A percentile compares a stretch with the other conserved stretches of the same genome.
Conservation (phyloP, 805 yeast species). For the Pichia rugopelliculosa region DNA sequence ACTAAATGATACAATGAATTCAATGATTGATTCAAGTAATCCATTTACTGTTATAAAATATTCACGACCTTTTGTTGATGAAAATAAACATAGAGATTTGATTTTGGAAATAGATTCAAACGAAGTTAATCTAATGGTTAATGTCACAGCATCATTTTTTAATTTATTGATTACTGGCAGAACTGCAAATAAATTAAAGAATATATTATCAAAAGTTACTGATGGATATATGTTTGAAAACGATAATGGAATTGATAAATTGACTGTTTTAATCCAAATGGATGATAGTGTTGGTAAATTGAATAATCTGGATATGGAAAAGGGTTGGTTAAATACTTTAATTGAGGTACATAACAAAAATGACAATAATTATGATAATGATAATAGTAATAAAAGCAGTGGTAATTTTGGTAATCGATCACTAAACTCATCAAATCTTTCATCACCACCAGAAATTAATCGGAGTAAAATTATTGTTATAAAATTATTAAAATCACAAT, state of each 20-base stretch:
- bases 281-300: slow-evolving; percentile 16
- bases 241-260: slow-evolving; percentile 8
- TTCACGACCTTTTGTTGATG: slow-evolving; percentile 42
- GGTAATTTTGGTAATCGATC: background rate
- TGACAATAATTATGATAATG: slow-evolving; percentile 17
- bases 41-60: slow-evolving; percentile 26
- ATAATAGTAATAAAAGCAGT: slow-evolving; percentile 2
- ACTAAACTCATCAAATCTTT: background rate
- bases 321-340: slow-evolving; percentile 22
- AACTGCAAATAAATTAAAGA: slow-evolving; percentile 21
- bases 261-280: slow-evolving; percentile 19
- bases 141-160: slow-evolving; percentile 24
- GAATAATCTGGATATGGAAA: slow-evolving; percentile 25
- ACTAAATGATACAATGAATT: slow-evolving; percentile 12
- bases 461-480: slow-evolving; percentile 30
- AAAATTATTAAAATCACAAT: slow-evolving; percentile 35
- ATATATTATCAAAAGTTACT: slow-evolving; percentile 16
- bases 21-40: slow-evolving; percentile 5
- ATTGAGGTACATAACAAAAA: slow-evolving; percentile 18
- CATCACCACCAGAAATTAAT: background rate
- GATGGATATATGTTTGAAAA: slow-evolving; percentile 24
- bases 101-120: slow-evolving; percentile 34
- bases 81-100: slow-evolving; percentile 27
- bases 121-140: slow-evolving; percentile 28
- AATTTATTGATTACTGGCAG: slow-evolving; percentile 19